Conservation (phyloP, 2,329 filamentous ascomycete genomes). For the Magnaporthales sp. region DNA sequence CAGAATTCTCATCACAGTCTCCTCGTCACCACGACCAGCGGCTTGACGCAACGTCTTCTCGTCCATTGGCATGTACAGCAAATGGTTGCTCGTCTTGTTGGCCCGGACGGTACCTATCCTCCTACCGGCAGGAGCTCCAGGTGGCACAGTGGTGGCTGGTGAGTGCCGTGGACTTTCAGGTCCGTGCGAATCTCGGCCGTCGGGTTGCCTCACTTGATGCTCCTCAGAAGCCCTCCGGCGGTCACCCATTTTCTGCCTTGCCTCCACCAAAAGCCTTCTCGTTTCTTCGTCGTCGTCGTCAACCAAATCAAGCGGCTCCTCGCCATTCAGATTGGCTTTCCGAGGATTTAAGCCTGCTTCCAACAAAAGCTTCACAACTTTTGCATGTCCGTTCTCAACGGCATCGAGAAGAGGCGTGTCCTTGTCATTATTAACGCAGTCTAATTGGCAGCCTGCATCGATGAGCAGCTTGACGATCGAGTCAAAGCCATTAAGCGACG, state of each 20-base stretch:
- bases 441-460: constrained; percentile 73
- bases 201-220: constrained; percentile 38
- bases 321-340: constrained; percentile 82
- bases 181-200: constrained; percentile 42
- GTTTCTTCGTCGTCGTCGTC: constrained; percentile 68
- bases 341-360: constrained; percentile 85
- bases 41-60: constrained; percentile 53
- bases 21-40: constrained; percentile 51
- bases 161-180: constrained; percentile 52
- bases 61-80: constrained; percentile 55
- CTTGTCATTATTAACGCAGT: constrained; percentile 71
- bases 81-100: constrained; percentile 55
- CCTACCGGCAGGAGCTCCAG: constrained; percentile 30
- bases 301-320: constrained; percentile 82
- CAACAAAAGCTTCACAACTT: constrained; percentile 77
- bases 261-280: constrained; percentile 55
- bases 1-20: constrained; percentile 51
- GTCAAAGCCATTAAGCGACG: constrained; percentile 75
- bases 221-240: constrained; percentile 50
- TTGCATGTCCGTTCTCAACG: constrained; percentile 87
- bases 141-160: constrained; percentile 31
- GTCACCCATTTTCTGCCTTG: constrained; percentile 45
- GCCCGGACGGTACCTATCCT: constrained; percentile 48
- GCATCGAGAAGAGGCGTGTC: constrained; percentile 95
- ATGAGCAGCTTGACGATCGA: constrained; percentile 85